Evolutionary conservation across 208 protist genomes (phyloP).

Genomic region (Leishmania gerbilli): DNA sequence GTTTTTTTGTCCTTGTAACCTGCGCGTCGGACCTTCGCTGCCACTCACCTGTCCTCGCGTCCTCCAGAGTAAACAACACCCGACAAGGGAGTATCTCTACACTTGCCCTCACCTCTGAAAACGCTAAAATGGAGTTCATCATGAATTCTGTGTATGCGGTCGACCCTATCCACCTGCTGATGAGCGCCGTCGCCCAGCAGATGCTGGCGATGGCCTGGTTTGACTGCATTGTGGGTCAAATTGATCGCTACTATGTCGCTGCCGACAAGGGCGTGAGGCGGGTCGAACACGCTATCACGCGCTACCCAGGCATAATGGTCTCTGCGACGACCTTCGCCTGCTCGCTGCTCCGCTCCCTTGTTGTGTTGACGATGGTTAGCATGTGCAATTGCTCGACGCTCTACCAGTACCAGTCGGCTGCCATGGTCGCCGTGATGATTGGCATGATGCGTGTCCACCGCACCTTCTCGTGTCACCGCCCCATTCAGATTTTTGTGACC

Average conservation of each 20-base stretch:
- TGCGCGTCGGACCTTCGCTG: not conserved
- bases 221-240: constrained; percentile 64
- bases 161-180: constrained; percentile 55
- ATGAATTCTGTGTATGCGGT: constrained; percentile 31
- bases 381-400: constrained; percentile 52
- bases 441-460: constrained; percentile 58
- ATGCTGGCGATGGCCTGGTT: constrained; percentile 83
- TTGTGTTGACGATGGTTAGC: constrained; percentile 44
- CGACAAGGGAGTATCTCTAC: not conserved
- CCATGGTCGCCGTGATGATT: constrained; percentile 50
- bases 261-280: constrained; percentile 89
- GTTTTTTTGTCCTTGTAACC: not conserved
- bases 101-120: not conserved
- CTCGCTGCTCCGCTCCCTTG: constrained; percentile 45
- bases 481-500: constrained; percentile 73
- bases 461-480: constrained; percentile 76
- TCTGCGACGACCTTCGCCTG: constrained; percentile 46
- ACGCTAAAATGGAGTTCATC: constrained; percentile 20
- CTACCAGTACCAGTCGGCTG: constrained; percentile 66
- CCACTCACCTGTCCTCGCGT: not conserved
- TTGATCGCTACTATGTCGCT: constrained; percentile 77
- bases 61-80: not conserved
- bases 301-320: constrained; percentile 52
- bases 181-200: constrained; percentile 61
- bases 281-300: constrained; percentile 73